Evolutionary conservation across 2,329 filamentous ascomycete genomes (phyloP), one percentile per base, ranked within the genome.

Genomic region (Leptodontidium sp.): DNA sequence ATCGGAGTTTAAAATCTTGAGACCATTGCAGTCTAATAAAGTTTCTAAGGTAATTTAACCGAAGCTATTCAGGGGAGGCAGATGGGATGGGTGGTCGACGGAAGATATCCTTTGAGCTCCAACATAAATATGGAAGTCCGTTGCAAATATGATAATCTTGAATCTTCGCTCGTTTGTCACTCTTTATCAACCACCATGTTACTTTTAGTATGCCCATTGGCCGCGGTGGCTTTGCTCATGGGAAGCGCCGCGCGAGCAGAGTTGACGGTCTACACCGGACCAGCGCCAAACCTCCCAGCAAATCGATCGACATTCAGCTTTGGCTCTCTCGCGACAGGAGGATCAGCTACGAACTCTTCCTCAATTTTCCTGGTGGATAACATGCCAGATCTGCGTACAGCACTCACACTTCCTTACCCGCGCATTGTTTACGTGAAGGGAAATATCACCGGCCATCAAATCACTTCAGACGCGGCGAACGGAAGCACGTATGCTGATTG

Each of bases 291-390:
- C 26, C 62, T 65, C 15, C 62, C 62, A 47, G 15, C 35, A 47
- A 57, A 65, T 12, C 62, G 62, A 38, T 26, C 38, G 15, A 50
- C 62, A 12, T 65, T 65, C 35, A 47, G 62, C 35, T 65, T 53
- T 32, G 62, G 62, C 47, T 57, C 62, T 6, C 50, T 65, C 1
- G 35, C 62, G 1, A 65, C 62, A 1, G 62, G 62, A 9, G 62
- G 52, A 9, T 1, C 49, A 45, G n/a, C 50, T 12, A n/a, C 62
- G 17, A 57, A 65, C 21, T 38, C 50, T 5, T 65, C 62, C 4
- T 57, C 62, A 12, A 45, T 65, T 35, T 65, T 65, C 29, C 62
- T 65, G 17, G 52, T 65, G 26, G 62, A 65, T 24, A 65, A 65
- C 40, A 65, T 65, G 62, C 62, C 62, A 9, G 50, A 65, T 24